Conservation (phyloP, 2,329 filamentous ascomycete genomes). For the Orbilia blumenaviensis region DNA sequence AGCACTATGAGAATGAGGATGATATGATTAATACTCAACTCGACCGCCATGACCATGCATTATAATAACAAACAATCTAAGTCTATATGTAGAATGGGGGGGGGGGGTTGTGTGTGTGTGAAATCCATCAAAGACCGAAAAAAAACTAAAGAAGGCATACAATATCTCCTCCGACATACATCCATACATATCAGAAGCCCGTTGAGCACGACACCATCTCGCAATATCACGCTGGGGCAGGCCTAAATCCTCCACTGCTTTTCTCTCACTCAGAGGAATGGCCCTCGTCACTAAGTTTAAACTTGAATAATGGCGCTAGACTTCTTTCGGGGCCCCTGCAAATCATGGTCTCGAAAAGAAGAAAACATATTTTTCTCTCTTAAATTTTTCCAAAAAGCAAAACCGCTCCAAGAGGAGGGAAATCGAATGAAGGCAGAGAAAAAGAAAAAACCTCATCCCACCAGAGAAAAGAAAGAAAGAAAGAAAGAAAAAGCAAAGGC, state of each 20-base stretch:
- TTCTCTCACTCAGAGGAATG: slow-evolving; percentile 29
- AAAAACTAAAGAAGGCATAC: no score
- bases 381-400: neutral
- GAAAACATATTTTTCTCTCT: neutral
- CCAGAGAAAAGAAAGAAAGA: no score
- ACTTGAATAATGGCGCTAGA: slow-evolving; percentile 25
- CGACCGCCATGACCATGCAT: no score
- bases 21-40: no score
- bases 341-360: neutral
- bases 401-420: slow-evolving; percentile 3
- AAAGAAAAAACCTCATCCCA: neutral
- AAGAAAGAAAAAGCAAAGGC: neutral
- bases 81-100: no score
- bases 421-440: slow-evolving; percentile 7
- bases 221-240: slow-evolving; percentile 51
- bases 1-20: no score
- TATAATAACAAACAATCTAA: no score
- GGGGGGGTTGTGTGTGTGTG: no score
- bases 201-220: slow-evolving; percentile 50
- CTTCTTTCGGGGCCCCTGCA: neutral
- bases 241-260: slow-evolving; percentile 39
- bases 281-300: slow-evolving; percentile 51
- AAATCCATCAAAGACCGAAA: no score
- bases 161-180: no score
- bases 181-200: neutral